Evolutionary conservation across 495 filamentous ascomycete species (phyloP), one percentile per base, ranked within the genome.

Genomic region (Lentithecium fluviatile): DNA sequence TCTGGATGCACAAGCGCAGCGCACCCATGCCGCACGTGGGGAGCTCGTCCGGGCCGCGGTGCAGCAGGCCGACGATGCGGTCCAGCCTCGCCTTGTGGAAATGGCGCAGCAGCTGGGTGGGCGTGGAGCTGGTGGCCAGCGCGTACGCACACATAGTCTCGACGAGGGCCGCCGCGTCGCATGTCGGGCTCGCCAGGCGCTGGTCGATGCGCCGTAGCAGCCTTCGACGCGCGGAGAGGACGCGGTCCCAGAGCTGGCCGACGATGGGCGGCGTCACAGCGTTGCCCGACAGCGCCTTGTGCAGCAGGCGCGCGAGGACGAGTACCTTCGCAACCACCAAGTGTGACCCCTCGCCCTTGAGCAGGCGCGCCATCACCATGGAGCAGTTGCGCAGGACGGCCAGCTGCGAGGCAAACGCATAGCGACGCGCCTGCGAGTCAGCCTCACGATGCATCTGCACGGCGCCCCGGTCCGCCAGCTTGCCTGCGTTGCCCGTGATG

Each of bases 91-190:
- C 78, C 55, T 84, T 78, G 43, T 95, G 80, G 70, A 97, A 97
- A 73, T 95, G 86, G 13, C 83, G 77, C 29, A 98, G 76, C 0
- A 89, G 85, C 68, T 97, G 91, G 52, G 83, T 82, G 0, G 89
- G 85, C 0, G 89, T 89, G 8, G 89, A 90, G 65, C 84, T 95
- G 7, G 88, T 94, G 0, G 85, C 84, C 20, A 98, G 76, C 50
- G 88, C 88, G 69, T 91, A 95, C 6, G 93, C 93, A 36, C 83
- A 85, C 70, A 97, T 78, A 12, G 83, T 82, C 67, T 90, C 78
- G 13, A 91, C 77, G 17, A 95, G 78, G 32, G 78, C 78, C 23
- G 80, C 77, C 19, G 70, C 75, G 32, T 78, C 80, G 23, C 70
- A 71, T 54, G 77, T 73, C 25, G 72, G 67, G 51, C 78, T 81